Evolutionary conservation across 2,329 filamentous ascomycete genomes (phyloP), one percentile per base, ranked within the genome.

Genomic region (Paracamarosporium sp.): DNA sequence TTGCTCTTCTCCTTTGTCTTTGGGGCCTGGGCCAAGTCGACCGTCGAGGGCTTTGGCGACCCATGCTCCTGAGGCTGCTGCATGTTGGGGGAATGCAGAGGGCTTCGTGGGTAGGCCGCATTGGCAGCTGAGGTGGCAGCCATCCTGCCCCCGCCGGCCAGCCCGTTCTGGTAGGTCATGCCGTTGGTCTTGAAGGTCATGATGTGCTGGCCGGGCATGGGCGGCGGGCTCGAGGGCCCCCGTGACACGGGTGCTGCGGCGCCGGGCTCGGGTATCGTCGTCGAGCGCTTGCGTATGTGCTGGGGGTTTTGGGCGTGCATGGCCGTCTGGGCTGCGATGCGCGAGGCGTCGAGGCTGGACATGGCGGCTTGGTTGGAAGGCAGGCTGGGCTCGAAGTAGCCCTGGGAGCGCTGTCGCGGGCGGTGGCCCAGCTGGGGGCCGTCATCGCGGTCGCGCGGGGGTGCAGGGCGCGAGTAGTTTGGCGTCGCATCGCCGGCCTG

Each of bases 321-420:
- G 54, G 91, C 91, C 9, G 90, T 88, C 76, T 93, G 90, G 17
- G 90, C 90, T 36, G 91, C 91, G 62, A 93, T 92, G 74, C 92
- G 89, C 75, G 90, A 92, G n/a, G 90, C 87, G 77, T 78, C 76
- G 76, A 87, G 68, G 31, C 65, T 60, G 60, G 80, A 78, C 68
- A 75, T 72, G 85, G 81, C 25, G 81, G 81, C 54, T 85, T 78
- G 71, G 54, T 84, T 87, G 22, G 85, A 86, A 22, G 90, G 89
- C 46, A 93, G 80, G 22, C 85, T 88, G 40, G 90, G 86, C 72
- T 93, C 90, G 70, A 93, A 93, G 69, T 88, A 86, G 68, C 91
- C 91, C 72, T 91, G 90, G 8, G 86, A 90, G 65, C 89, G 86
- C 59, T 91, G 91, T 67, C 90, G 85, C 64, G 77, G 88, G 76